Percentiles rank a stretch among this genome's conserved stretches.
Evolutionary conservation across 495 filamentous ascomycete species (phyloP).

Genomic region (Penicillium taxi): DNA sequence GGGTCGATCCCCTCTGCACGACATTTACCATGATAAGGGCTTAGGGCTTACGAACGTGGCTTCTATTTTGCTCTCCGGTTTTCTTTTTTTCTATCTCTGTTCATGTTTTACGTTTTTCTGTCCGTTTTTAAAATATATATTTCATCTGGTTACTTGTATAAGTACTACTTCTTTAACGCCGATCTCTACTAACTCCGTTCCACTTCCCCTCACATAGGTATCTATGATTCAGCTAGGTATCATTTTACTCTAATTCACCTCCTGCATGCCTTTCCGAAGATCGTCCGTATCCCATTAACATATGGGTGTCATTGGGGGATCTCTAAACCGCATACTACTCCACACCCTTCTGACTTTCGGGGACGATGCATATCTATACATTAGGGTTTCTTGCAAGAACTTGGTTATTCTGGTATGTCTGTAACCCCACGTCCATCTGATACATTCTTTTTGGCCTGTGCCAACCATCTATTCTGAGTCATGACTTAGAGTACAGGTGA

Average conservation of each 20-base stretch:
- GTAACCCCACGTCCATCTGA: constrained; percentile 34
- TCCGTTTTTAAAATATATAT: neutral
- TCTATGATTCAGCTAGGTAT: no score
- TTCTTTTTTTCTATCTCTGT: neutral
- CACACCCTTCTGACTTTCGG: constrained; percentile 4
- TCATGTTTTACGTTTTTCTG: neutral
- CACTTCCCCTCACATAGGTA: neutral
- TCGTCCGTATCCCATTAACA: constrained; percentile 11
- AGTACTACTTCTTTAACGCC: no score
- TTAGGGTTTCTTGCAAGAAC: constrained; percentile 14
- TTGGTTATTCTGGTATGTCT: constrained; percentile 10
- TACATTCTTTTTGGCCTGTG: constrained; percentile 29
- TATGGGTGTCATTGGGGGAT: constrained; percentile 22
- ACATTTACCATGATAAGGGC: constrained; percentile 16
- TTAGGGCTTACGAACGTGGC: constrained; percentile 8
- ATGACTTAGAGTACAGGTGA: constrained; percentile 35
- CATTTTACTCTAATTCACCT: neutral
- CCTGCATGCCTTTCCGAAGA: constrained; percentile 14
- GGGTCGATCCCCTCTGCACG: constrained; percentile 22
- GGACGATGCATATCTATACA: constrained; percentile 12
- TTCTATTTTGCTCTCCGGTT: constrained; percentile 1
- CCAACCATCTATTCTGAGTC: constrained; percentile 25
- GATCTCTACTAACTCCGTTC: constrained; percentile 14
- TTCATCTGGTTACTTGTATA: no score
- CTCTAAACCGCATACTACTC: constrained; percentile 1